phyloP scores from a whole-genome alignment of 257 asterid genomes.

The Cynanchum wilfordii region DNA sequence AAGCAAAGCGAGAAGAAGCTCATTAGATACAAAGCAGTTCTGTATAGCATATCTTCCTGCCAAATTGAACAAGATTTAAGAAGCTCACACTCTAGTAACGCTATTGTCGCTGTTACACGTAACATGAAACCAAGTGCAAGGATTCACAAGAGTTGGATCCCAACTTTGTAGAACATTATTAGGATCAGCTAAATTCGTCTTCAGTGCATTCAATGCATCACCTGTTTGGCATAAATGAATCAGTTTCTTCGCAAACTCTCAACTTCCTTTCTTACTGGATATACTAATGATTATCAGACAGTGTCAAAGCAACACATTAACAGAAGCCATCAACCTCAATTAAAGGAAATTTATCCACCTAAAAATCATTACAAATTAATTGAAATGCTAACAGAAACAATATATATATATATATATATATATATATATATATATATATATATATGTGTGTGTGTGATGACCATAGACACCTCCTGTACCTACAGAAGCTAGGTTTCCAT shows the following conservation, averaged over 20 bases:
- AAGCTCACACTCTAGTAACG: constrained; percentile 88
- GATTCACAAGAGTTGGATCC: constrained; percentile 96
- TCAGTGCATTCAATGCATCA: constrained; percentile 84
- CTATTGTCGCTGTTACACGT: constrained; percentile 76
- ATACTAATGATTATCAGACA: background rate
- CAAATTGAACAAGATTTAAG: constrained; percentile 4
- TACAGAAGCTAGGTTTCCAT: background rate
- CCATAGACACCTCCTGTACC: background rate
- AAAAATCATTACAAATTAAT: background rate
- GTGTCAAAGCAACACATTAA: background rate
- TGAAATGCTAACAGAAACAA: background rate
- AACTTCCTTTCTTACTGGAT: background rate
- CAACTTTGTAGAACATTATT: constrained; percentile 91
- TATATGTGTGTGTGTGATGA: background rate
- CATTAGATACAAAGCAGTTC: background rate
- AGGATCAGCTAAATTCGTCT: constrained; percentile 78
- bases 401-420: background rate
- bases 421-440: background rate
- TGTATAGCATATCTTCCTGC: constrained; percentile 7
- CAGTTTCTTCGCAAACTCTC: background rate
- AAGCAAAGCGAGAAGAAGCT: constrained; percentile 13
- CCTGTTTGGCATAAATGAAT: constrained; percentile 44
- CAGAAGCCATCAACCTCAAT: background rate
- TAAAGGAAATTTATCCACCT: background rate
- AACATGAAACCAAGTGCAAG: constrained; percentile 97